Percentiles rank a stretch among this genome's conserved stretches.
phyloP scores from a whole-genome alignment of 371 early-diverging fungal species.

The Mucor sp. region DNA sequence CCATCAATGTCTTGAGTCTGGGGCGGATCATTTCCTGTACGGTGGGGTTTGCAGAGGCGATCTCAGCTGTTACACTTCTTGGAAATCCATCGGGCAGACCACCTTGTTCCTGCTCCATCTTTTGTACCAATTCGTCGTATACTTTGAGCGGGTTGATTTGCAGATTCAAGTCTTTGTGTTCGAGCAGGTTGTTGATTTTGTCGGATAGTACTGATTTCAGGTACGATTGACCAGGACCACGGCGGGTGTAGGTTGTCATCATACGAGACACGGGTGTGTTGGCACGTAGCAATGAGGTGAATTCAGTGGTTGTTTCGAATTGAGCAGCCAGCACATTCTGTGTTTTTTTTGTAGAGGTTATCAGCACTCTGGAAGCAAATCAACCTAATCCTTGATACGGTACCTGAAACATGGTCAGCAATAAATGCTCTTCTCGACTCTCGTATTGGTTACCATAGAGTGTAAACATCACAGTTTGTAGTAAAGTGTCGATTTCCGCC shows the following conservation, averaged over 20 bases:
- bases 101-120: constrained; percentile 69
- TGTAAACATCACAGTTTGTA: constrained; percentile 97
- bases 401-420: constrained; percentile 92
- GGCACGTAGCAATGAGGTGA: constrained; percentile 86
- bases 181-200: constrained; percentile 76
- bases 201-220: constrained; percentile 86
- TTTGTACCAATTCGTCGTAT: constrained; percentile 82
- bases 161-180: constrained; percentile 72
- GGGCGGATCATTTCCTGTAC: constrained; percentile 82
- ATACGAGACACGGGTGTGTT: constrained; percentile 96
- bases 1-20: constrained; percentile 73
- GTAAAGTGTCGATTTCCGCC: constrained; percentile 88
- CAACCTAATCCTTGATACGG: constrained; percentile 33
- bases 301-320: constrained; percentile 89
- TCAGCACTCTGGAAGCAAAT: too few species aligned
- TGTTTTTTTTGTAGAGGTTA: not conserved
- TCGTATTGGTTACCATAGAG: constrained; percentile 96
- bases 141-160: constrained; percentile 90
- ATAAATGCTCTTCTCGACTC: constrained; percentile 90
- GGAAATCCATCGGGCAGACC: constrained; percentile 51
- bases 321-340: constrained; percentile 90
- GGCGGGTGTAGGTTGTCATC: constrained; percentile 96
- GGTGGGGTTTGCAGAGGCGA: constrained; percentile 66
- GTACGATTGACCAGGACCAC: constrained; percentile 94
- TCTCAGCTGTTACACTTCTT: constrained; percentile 71